A percentile compares a stretch with the other conserved stretches of the same genome.
These are phyloP conservation scores for Coniochaeta sp. DNA, from an alignment of 2,329 filamentous ascomycete species.

Conservation along the genomic window DNA sequence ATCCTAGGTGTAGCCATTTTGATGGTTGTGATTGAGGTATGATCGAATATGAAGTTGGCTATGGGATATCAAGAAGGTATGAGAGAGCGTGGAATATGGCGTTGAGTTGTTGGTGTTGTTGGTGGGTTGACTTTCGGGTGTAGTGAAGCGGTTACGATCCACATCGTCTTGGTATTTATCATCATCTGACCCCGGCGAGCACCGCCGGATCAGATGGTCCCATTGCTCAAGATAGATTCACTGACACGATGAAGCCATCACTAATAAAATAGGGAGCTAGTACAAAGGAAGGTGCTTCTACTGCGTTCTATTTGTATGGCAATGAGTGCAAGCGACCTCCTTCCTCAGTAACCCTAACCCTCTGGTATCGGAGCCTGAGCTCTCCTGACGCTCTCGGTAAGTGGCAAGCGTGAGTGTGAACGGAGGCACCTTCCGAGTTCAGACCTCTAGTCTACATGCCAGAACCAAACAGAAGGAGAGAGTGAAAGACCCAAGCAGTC, in stretches of 20 bases:
- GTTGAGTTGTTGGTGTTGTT: not conserved
- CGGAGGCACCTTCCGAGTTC: too few relatives aligned
- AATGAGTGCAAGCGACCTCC: too few relatives aligned
- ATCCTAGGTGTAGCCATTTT: conserved; percentile 39
- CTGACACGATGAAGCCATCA: too few relatives aligned
- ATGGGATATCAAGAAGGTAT: not conserved
- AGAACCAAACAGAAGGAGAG: not conserved
- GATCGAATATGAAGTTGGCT: not conserved
- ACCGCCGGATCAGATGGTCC: not conserved
- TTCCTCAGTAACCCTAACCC: too few relatives aligned
- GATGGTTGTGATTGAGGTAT: not conserved
- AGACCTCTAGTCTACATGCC: too few relatives aligned
- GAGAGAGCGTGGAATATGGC: not conserved
- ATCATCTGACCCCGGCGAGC: not conserved
- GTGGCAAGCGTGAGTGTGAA: too few relatives aligned
- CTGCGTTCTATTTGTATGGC: too few relatives aligned
- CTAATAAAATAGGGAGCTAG: too few relatives aligned
- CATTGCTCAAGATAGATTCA: too few relatives aligned
- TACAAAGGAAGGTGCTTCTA: too few relatives aligned
- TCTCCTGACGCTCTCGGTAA: too few relatives aligned
- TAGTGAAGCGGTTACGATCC: not conserved
- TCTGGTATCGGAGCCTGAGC: too few relatives aligned
- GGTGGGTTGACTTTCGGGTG: not conserved
- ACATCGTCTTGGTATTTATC: not conserved
- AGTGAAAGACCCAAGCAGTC: not conserved